These are phyloP conservation scores for Paramecium sonneborni DNA, from an alignment of 73 alveolate species.

Conservation along the genomic window DNA sequence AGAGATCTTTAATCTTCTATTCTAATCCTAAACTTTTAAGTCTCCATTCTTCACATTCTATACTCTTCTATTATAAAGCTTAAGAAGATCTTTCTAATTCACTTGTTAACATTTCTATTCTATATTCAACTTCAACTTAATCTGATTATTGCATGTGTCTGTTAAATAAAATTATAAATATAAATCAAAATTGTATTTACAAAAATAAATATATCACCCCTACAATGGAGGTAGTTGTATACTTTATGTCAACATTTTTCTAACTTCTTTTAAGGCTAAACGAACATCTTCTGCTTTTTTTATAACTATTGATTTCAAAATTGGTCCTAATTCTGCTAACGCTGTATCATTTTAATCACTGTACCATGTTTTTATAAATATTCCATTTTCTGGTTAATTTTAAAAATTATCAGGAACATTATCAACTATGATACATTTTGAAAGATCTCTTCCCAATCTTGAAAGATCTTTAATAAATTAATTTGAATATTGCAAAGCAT, in stretches of 20 bases:
- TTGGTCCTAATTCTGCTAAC: conserved; percentile 89
- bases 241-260: conserved; percentile 2
- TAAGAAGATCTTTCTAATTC: conserved; percentile 28
- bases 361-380: conserved; percentile 94
- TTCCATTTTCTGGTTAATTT: conserved; percentile 94
- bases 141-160: conserved; percentile 43
- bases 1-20: background rate
- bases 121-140: conserved; percentile 17
- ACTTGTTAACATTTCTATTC: conserved; percentile 30
- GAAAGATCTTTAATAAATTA: conserved; percentile 92
- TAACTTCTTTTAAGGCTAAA: conserved; percentile 77
- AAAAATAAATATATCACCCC: background rate
- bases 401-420: conserved; percentile 96
- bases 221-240: background rate
- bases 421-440: conserved; percentile 92
- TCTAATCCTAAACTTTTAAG: background rate
- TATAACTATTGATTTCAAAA: conserved; percentile 83
- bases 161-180: background rate
- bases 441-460: conserved; percentile 93
- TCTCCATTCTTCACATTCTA: conserved; percentile 52
- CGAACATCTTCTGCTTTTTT: conserved; percentile 94
- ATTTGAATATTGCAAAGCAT: conserved; percentile 87
- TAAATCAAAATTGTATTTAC: background rate
- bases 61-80: background rate
- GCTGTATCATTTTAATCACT: conserved; percentile 93